Percentiles rank a stretch among this genome's conserved stretches.
These are phyloP conservation scores for Mallotus nudiflorus DNA, from an alignment of 345 rosid species.

Conservation along the genomic window DNA sequence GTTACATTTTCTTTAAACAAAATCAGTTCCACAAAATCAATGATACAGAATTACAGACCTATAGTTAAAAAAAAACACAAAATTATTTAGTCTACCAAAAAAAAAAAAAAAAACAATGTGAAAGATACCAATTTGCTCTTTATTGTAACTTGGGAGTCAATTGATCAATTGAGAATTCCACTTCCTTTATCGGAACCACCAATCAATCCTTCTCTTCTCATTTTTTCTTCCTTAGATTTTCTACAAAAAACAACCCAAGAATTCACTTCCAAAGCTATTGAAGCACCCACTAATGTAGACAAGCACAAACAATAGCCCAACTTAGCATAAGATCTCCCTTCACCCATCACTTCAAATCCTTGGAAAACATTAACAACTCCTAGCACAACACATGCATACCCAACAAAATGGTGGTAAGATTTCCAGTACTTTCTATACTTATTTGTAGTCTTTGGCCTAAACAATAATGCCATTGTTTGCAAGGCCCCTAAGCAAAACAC, in stretches of 20 bases:
- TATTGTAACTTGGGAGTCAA: background rate
- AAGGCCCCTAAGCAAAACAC: slow-evolving; percentile 56
- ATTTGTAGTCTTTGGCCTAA: slow-evolving; percentile 83
- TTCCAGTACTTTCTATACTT: slow-evolving; percentile 93
- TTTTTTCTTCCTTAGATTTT: slow-evolving; percentile 88
- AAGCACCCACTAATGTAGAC: slow-evolving; percentile 68
- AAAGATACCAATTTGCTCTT: background rate
- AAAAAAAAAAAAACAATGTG: background rate
- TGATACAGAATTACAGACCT: too few species aligned
- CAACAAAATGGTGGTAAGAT: slow-evolving; percentile 94
- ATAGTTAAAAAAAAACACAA: too few species aligned
- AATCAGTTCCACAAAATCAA: background rate
- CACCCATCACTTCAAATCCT: slow-evolving; percentile 89
- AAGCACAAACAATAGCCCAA: slow-evolving; percentile 73
- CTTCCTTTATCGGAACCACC: slow-evolving; percentile 41
- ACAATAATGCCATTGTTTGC: slow-evolving; percentile 80
- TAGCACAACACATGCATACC: slow-evolving; percentile 81
- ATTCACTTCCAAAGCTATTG: slow-evolving; percentile 86
- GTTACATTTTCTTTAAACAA: too few species aligned
- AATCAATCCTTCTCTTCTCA: slow-evolving; percentile 75
- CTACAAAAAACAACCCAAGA: slow-evolving; percentile 94
- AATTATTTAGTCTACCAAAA: background rate
- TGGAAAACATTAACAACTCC: slow-evolving; percentile 98
- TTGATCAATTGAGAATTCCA: slow-evolving; percentile 17
- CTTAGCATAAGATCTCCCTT: slow-evolving; percentile 64